Percentiles rank a stretch among this genome's conserved stretches.
Conservation (phyloP, 352 stramenopile species). For the Phytopythium litorale region DNA sequence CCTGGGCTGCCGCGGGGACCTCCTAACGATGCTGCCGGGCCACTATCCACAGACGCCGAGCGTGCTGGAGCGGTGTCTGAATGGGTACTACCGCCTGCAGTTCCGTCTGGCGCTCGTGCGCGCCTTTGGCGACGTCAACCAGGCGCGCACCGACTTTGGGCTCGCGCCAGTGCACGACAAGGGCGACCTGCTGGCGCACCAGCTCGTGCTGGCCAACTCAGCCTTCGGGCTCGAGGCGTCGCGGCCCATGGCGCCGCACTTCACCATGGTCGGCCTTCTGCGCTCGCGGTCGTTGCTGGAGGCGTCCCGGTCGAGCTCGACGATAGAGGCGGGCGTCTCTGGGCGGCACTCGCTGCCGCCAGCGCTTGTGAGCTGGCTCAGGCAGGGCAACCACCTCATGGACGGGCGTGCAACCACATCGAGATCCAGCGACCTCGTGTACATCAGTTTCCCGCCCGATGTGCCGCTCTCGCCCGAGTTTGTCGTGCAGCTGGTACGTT, state of each 20-base stretch:
- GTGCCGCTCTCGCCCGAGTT: constrained; percentile 49
- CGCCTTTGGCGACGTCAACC: constrained; percentile 65
- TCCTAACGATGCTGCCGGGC: not conserved
- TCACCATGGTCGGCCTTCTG: constrained; percentile 70
- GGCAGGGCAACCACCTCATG: constrained; percentile 1
- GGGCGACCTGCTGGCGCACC: constrained; percentile 44
- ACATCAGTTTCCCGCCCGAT: constrained; percentile 55
- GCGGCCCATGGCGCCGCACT: constrained; percentile 68
- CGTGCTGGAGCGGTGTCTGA: constrained; percentile 74
- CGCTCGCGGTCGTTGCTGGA: constrained; percentile 18
- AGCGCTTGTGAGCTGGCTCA: constrained; percentile 34
- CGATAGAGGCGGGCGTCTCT: not conserved
- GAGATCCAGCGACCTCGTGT: constrained; percentile 33
- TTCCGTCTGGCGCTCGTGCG: constrained; percentile 64
- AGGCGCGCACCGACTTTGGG: constrained; percentile 44
- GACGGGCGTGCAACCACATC: not conserved
- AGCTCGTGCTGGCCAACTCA: constrained; percentile 78
- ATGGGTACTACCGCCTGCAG: constrained; percentile 69
- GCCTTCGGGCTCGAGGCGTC: constrained; percentile 81
- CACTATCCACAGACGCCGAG: constrained; percentile 41
- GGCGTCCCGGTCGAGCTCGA: not conserved
- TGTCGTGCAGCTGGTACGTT: constrained; percentile 46
- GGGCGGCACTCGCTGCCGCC: constrained; percentile 18
- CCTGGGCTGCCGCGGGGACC: not conserved
- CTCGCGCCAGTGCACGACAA: constrained; percentile 48